phyloP scores from a whole-genome alignment of 345 rosid species.

The Arabidopsis arenosa region DNA sequence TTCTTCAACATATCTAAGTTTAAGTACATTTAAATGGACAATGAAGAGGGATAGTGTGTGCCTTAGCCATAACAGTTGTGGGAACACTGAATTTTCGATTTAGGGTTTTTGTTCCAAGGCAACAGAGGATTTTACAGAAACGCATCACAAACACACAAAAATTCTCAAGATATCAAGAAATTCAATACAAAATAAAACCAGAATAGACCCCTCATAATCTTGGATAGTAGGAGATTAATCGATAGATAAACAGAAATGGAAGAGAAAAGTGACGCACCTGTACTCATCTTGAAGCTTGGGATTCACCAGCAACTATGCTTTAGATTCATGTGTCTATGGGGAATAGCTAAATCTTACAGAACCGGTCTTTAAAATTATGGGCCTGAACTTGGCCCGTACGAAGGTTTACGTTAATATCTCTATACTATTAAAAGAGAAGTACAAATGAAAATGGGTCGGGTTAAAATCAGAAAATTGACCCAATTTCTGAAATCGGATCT shows the following conservation, averaged over 20 bases:
- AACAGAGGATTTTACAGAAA: too few species aligned
- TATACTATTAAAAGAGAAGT: too few species aligned
- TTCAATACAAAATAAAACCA: not conserved
- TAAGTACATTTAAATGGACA: not conserved
- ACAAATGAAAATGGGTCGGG: too few species aligned
- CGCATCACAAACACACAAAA: not conserved
- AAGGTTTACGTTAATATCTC: too few species aligned
- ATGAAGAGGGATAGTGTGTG: not conserved
- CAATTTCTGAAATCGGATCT: too few species aligned
- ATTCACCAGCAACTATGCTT: not conserved
- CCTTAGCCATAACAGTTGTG: not conserved
- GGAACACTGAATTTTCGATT: not conserved
- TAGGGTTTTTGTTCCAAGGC: not conserved
- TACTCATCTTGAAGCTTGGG: too few species aligned
- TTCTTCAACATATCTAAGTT: not conserved
- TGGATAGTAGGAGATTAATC: too few species aligned
- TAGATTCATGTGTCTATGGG: not conserved
- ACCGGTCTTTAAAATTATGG: not conserved
- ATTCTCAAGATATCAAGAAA: too few species aligned
- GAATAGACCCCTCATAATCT: too few species aligned
- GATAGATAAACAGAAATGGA: too few species aligned
- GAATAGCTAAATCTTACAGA: not conserved
- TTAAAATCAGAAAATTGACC: too few species aligned
- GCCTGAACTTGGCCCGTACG: not conserved
- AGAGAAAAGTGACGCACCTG: too few species aligned